phyloP scores from a whole-genome alignment of 257 asterid genomes.

The Lycium barbarum region DNA sequence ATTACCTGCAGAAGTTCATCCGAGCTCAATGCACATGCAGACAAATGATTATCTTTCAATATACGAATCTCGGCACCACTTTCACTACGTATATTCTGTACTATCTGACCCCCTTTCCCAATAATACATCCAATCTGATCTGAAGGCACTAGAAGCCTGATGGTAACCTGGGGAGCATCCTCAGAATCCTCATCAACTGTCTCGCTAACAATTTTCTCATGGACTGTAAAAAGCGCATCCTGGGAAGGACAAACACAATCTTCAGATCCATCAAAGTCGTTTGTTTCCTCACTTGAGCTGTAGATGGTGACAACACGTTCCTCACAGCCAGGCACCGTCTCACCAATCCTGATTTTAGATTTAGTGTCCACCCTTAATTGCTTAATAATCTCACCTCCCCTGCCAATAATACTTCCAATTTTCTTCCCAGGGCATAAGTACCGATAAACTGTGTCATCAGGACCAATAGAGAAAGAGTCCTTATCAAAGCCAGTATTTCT shows the following conservation, averaged over 20 bases:
- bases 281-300: constrained; percentile 79
- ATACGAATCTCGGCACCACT: constrained; percentile 95
- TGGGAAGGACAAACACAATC: constrained; percentile 77
- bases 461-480: constrained; percentile 64
- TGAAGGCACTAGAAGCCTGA: constrained; percentile 84
- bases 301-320: constrained; percentile 86
- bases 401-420: constrained; percentile 90
- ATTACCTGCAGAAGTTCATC: constrained; percentile 96
- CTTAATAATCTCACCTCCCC: constrained; percentile 96
- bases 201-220: constrained; percentile 77
- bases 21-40: constrained; percentile 82
- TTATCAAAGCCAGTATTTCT: constrained; percentile 74
- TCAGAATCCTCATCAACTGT: constrained; percentile 65
- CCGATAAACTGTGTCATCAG: constrained; percentile 85
- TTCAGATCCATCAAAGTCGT: constrained; percentile 66
- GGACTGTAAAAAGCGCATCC: constrained; percentile 91
- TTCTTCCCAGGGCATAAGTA: constrained; percentile 85
- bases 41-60: constrained; percentile 83
- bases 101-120: constrained; percentile 96
- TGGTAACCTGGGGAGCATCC: constrained; percentile 63
- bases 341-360: constrained; percentile 91
- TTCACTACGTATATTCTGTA: constrained; percentile 79
- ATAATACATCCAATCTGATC: constrained; percentile 94
- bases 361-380: constrained; percentile 90
- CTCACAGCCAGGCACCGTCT: constrained; percentile 81